Evolutionary conservation across 306 rosid species (phyloP).

Genomic region (Crataegus laevigata): DNA sequence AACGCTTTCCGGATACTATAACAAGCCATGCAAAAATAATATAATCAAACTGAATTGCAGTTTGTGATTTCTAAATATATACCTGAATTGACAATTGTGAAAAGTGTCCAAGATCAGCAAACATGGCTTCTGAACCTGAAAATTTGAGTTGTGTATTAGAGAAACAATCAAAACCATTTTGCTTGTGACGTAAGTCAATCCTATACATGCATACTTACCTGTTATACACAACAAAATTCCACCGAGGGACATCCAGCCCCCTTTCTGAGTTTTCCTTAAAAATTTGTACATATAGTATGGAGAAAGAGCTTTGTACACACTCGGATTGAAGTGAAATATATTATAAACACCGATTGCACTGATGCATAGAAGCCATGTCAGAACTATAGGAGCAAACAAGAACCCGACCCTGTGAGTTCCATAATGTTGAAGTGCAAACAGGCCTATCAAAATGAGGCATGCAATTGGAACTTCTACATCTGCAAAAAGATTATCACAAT

Average conservation of each 20-base stretch:
- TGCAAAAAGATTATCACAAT: constrained; percentile 33
- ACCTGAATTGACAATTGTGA: constrained; percentile 89
- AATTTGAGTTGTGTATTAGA: constrained; percentile 9
- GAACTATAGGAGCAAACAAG: constrained; percentile 83
- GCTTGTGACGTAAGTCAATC: constrained; percentile 11
- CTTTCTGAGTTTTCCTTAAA: constrained; percentile 57
- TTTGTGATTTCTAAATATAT: not conserved
- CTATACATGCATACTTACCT: constrained; percentile 35
- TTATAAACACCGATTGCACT: constrained; percentile 82
- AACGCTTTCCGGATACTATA: not conserved
- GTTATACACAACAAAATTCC: constrained; percentile 88
- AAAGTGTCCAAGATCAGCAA: constrained; percentile 98
- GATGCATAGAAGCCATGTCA: constrained; percentile 78
- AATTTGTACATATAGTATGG: constrained; percentile 62
- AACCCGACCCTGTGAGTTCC: constrained; percentile 95
- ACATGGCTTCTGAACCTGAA: constrained; percentile 96
- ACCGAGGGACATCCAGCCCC: constrained; percentile 90
- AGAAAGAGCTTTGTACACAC: constrained; percentile 67
- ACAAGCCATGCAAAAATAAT: not conserved
- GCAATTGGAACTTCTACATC: constrained; percentile 78
- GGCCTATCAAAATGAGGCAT: constrained; percentile 67
- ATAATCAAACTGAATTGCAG: not conserved
- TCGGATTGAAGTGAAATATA: constrained; percentile 65
- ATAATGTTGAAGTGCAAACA: constrained; percentile 93
- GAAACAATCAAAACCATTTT: constrained; percentile 1